phyloP scores from a whole-genome alignment of 2,329 filamentous ascomycete species.

The Cordyceps militaris region DNA sequence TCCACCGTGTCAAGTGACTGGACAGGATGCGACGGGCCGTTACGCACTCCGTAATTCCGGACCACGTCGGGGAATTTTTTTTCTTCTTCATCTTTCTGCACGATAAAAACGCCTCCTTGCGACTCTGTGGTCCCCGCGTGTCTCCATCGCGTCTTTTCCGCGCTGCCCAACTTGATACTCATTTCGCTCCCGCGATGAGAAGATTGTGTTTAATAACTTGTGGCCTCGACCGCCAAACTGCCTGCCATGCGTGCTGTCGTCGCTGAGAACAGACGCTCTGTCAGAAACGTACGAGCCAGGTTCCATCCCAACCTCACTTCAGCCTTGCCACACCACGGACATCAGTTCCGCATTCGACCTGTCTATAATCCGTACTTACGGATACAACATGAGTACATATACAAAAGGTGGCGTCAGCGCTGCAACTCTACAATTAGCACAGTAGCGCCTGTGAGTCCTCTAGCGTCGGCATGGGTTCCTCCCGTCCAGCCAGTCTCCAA shows the following conservation, averaged over 20 bases:
- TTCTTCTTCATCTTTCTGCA: neutral
- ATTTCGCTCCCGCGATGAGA: too few relatives aligned
- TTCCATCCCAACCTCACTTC: neutral
- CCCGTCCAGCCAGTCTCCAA: too few relatives aligned
- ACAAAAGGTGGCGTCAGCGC: neutral
- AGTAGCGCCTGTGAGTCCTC: neutral
- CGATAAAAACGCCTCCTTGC: neutral
- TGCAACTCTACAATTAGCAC: neutral
- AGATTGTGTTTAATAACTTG: too few relatives aligned
- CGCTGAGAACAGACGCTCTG: neutral
- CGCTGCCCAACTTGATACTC: too few relatives aligned
- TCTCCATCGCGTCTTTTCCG: too few relatives aligned
- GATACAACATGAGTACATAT: neutral
- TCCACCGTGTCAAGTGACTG: constrained; percentile 7
- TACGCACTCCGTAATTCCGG: neutral
- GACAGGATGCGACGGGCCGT: neutral
- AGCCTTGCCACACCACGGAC: constrained; percentile 11
- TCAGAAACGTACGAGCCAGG: neutral
- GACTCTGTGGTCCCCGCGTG: neutral
- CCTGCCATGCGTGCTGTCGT: neutral
- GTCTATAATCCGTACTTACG: neutral
- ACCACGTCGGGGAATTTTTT: neutral
- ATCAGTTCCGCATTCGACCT: constrained; percentile 1
- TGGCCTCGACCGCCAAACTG: neutral
- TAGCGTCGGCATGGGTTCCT: neutral